phyloP scores from a whole-genome alignment of 441 rosid species.

The Erysimum cheiri region DNA sequence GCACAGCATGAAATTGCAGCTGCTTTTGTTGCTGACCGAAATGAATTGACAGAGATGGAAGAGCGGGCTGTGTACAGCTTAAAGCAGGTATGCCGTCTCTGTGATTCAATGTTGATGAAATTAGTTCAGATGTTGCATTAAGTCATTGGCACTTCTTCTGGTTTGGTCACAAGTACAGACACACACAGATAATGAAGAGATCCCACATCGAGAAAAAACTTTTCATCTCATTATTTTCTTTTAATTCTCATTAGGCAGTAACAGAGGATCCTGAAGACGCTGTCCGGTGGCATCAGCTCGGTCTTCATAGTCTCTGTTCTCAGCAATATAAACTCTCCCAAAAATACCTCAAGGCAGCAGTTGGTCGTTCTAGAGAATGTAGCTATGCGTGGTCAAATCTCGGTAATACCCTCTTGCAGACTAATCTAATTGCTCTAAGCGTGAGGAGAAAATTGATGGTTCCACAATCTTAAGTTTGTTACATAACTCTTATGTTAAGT shows the following conservation, averaged over 20 bases:
- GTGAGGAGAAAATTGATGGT: not conserved
- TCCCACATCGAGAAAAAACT: not conserved
- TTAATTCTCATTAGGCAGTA: slow-evolving; percentile 58
- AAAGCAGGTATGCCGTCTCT: slow-evolving; percentile 69
- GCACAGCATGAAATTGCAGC: slow-evolving; percentile 88
- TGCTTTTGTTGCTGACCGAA: slow-evolving; percentile 67
- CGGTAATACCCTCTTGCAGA: slow-evolving; percentile 49
- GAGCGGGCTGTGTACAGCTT: slow-evolving; percentile 79
- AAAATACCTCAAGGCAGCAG: slow-evolving; percentile 84
- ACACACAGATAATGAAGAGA: not conserved
- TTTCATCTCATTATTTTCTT: slow-evolving; percentile 1
- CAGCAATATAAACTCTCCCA: slow-evolving; percentile 72
- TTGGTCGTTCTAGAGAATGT: slow-evolving; percentile 64
- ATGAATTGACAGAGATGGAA: slow-evolving; percentile 68
- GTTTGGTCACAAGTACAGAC: slow-evolving; percentile 1
- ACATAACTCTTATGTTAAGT: not conserved
- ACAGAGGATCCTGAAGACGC: slow-evolving; percentile 93
- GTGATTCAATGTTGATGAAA: slow-evolving; percentile 12
- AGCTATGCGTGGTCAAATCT: slow-evolving; percentile 90
- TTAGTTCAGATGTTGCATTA: slow-evolving; percentile 10
- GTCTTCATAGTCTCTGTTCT: slow-evolving; percentile 82
- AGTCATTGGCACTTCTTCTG: slow-evolving; percentile 1
- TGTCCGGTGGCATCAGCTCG: slow-evolving; percentile 93
- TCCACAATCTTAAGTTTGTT: not conserved
- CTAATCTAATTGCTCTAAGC: not conserved